Base-by-base conservation (phyloP, 352 stramenopile genomes). In the Phytophthora aleatoria region DNA sequence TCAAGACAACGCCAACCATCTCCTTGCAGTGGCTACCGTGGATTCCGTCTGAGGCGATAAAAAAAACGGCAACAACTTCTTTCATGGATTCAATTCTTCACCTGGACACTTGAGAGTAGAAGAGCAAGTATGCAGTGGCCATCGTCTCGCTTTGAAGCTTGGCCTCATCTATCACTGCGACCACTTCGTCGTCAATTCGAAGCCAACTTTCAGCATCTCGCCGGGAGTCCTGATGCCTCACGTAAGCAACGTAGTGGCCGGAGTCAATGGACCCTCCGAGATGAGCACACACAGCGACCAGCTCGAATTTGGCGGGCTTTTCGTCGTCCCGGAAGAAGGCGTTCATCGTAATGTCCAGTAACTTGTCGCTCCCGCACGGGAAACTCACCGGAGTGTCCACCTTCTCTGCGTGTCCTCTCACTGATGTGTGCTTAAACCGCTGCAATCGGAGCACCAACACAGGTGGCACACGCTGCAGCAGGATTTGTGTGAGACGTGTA, bases 191-290 rank as follows among this genome's bases (percentile, higher is more conserved):
- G 48, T 95, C 83, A 42, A 91, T 86, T 33, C 76, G 77, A 52
- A 91, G 50, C 87, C 87, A 95, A 20, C 24, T 11, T 47, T 30
- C 52, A 58, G 8, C 16, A 48, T 64, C 44, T 43, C 36, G 30
- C 7, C 24, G 20, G 35, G 24, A 36, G 49, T 51, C 49, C 7
- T 28, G 45, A 50, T 71, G 54, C 31, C 63, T 51, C 33, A 83
- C 64, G 48, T 93, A 95, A 15, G 81, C 81, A 15, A 95, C 70
- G 60, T 95, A 95, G 53, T 95, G 87, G 0, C 87, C 87, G 5
- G 79, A 67, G 56, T 91, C 71, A 30, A 92, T 73, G 0, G 74
- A 81, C 5, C 50, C 61, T 3, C 87, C 87, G 27, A 93, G 51
- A 61, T 95, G 87, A 43, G 83, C 73, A n/a, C 85, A 93, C 10